A percentile compares a stretch with the other conserved stretches of the same genome.
These are phyloP conservation scores for Botrytis pseudocinerea DNA, from an alignment of 2,329 filamentous ascomycete species.

Conservation along the genomic window DNA sequence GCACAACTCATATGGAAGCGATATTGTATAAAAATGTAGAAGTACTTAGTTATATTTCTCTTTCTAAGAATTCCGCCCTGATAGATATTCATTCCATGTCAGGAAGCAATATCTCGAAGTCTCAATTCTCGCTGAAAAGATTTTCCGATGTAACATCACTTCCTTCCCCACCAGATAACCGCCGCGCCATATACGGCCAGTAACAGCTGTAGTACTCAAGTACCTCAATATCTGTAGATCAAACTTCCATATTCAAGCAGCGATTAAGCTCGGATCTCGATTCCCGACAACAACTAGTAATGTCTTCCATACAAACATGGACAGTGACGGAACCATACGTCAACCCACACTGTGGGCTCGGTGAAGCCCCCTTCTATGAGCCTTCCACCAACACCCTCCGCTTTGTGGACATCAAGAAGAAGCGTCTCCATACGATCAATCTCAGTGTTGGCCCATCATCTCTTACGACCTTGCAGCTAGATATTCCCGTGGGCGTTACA, in stretches of 20 bases:
- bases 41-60: slow-evolving; percentile 4
- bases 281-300: not conserved
- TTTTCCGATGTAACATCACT: slow-evolving; percentile 18
- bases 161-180: slow-evolving; percentile 6
- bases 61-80: not conserved
- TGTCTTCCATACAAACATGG: slow-evolving; percentile 45
- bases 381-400: slow-evolving; percentile 63
- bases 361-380: slow-evolving; percentile 76
- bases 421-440: slow-evolving; percentile 71
- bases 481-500: slow-evolving; percentile 64
- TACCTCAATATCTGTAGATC: not conserved
- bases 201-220: not conserved
- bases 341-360: slow-evolving; percentile 63
- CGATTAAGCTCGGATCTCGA: not conserved
- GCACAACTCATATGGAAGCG: not conserved
- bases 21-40: not conserved
- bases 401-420: slow-evolving; percentile 81
- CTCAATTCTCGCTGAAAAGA: slow-evolving; percentile 15
- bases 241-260: not conserved
- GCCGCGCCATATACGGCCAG: not conserved
- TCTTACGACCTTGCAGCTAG: slow-evolving; percentile 47
- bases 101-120: not conserved
- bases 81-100: not conserved
- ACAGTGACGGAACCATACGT: slow-evolving; percentile 54
- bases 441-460: slow-evolving; percentile 55